Base-by-base conservation (phyloP, 208 protist genomes). In the Leishmania lainsoni region DNA sequence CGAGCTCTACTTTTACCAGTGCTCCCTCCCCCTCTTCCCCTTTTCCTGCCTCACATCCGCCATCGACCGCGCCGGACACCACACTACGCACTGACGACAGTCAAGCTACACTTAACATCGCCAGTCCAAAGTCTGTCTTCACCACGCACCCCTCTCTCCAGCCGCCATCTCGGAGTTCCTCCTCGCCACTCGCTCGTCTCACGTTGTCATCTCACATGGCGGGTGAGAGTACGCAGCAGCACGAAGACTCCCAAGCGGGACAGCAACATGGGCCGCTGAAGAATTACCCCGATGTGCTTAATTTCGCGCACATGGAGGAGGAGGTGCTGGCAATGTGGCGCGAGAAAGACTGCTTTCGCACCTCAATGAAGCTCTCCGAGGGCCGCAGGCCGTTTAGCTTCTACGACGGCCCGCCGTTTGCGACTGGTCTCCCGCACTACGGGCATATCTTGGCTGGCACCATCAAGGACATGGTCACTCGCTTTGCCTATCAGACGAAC, bases 331-430 rank as follows among this genome's bases (percentile, higher is more conserved):
- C 93, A 74, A 92, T 98, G 83, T 99, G 99, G 99, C 76, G 96
- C 52, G 88, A 98, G 66, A 98, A 99, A 70, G 90, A 99, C 80
- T 98, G 98, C 48, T 99, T 99, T 86, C 58, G 98, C 45, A 96
- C 93, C 35, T 99, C 94, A 1, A 80, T 99, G 51, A 95, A 99
- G 88, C 83, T 94, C 56, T 98, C 92, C 45, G 95, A 99, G 83
- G 98, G 98, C 52, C 87, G 89, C 58, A 85, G 91, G 74, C 86
- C 89, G 2, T 98, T 90, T 82, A 95, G 90, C 39, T 99, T 99
- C 86, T 99, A 99, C 84, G 99, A 99, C 90, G 99, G 99, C 42
- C 99, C 99, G 22, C 99, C 99, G n/a, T 99, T 99, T 84, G 99
- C 99, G 49, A 99, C 99, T 45, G 99, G 99, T 1, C 86, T 99